These are phyloP conservation scores for Debaryomyces coudertii DNA, from an alignment of 1,139 yeast species.

Conservation along the genomic window DNA sequence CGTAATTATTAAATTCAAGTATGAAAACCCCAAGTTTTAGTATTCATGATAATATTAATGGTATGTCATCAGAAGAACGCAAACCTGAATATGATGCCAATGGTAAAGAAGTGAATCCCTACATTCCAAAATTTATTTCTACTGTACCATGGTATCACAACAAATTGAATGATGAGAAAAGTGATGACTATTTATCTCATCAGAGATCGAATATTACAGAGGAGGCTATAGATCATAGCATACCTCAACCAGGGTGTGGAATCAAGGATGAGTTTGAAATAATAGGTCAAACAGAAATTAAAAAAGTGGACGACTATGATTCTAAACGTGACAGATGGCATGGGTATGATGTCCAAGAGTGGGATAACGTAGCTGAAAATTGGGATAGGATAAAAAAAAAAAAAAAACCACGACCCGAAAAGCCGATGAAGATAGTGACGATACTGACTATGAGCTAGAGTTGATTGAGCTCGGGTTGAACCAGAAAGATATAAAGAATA, in stretches of 20 bases:
- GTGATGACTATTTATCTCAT: conserved; percentile 26
- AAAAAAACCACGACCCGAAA: conserved; percentile 17
- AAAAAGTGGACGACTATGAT: conserved; percentile 56
- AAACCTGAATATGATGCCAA: conserved; percentile 3
- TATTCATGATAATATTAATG: background rate
- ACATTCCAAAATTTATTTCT: conserved; percentile 36
- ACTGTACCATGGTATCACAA: conserved; percentile 36
- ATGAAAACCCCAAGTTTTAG: background rate
- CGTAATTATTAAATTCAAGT: background rate
- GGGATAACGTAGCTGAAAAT: conserved; percentile 50
- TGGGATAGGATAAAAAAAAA: conserved; percentile 44
- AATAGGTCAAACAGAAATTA: conserved; percentile 18
- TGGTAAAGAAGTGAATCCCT: conserved; percentile 19
- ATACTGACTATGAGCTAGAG: conserved; percentile 54
- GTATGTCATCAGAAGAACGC: conserved; percentile 7
- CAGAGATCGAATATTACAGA: conserved; percentile 20
- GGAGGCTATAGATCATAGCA: conserved; percentile 32
- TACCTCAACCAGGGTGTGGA: conserved; percentile 37
- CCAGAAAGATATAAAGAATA: conserved; percentile 28
- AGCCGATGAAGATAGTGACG: conserved; percentile 38
- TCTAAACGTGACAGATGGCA: conserved; percentile 79
- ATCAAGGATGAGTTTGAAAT: conserved; percentile 32
- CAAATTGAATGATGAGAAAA: conserved; percentile 13
- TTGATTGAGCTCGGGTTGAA: conserved; percentile 50
- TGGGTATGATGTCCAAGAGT: conserved; percentile 67